A percentile compares a stretch with the other conserved stretches of the same genome.
Evolutionary conservation across 2,329 filamentous ascomycete genomes (phyloP).

Genomic region (Rhynchosporium agropyri): DNA sequence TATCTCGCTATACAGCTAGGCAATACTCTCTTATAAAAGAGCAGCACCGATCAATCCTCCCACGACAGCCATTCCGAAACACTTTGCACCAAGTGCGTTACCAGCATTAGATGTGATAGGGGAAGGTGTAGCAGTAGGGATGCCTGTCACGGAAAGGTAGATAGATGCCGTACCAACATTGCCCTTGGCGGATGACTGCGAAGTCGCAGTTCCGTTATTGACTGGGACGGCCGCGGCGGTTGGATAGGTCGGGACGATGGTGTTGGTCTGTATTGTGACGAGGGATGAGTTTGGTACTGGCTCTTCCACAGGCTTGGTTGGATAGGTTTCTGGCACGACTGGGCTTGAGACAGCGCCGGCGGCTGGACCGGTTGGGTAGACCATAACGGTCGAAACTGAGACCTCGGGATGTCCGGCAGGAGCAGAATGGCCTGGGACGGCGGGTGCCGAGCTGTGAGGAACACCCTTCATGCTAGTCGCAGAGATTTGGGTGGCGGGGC

Average conservation of each 20-base stretch:
- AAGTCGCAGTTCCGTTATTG: constrained; percentile 1
- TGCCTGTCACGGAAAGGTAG: not conserved
- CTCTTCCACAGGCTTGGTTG: not conserved
- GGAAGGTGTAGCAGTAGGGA: not conserved
- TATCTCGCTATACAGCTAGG: not conserved
- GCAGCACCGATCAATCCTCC: constrained; percentile 9
- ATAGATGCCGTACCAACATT: constrained; percentile 1
- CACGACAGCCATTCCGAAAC: not conserved
- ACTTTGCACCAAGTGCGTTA: constrained; percentile 5
- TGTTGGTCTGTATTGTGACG: not conserved
- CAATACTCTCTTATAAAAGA: not conserved
- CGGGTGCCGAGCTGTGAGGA: constrained; percentile 8
- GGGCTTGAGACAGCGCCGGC: not conserved
- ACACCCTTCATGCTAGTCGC: constrained; percentile 4
- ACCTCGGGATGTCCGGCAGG: not conserved
- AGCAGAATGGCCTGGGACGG: not conserved
- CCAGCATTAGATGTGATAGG: not conserved
- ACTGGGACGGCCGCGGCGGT: constrained; percentile 5
- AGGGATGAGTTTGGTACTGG: constrained; percentile 3
- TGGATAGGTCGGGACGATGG: constrained; percentile 7
- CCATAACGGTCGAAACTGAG: not conserved
- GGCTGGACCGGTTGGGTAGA: constrained; percentile 7
- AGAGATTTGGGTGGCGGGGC: constrained; percentile 9
- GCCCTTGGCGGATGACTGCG: not conserved
- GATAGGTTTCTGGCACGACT: constrained; percentile 4